These are phyloP conservation scores for Candida fluviatilis DNA, from an alignment of 805 yeast species.

Conservation along the genomic window DNA sequence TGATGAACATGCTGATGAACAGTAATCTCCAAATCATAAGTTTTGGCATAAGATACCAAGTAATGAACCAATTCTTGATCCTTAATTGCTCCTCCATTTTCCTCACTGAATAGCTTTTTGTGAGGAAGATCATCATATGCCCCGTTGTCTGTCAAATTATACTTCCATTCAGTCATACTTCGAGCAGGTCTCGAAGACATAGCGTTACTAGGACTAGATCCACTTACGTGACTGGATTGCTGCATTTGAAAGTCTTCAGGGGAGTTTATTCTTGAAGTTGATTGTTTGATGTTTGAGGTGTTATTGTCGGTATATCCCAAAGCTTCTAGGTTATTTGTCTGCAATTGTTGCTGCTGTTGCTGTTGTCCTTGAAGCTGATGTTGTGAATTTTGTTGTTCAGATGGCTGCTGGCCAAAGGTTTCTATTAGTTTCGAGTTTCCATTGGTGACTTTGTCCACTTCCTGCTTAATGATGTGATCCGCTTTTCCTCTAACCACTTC, in stretches of 20 bases:
- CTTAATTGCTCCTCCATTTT: conserved; percentile 45
- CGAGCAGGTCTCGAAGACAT: conserved; percentile 10
- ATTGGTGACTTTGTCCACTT: conserved; percentile 50
- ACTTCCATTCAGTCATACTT: conserved; percentile 58
- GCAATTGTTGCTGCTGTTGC: conserved; percentile 2
- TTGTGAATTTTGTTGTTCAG: background rate
- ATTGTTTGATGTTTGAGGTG: background rate
- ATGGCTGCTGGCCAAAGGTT: conserved; percentile 1
- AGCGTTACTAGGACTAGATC: conserved; percentile 2
- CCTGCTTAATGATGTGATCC: conserved; percentile 46
- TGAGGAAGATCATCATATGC: conserved; percentile 17
- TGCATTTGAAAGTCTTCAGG: background rate
- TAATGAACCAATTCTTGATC: conserved; percentile 52
- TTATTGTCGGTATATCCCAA: background rate
- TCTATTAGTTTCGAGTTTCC: conserved; percentile 11
- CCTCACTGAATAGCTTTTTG: conserved; percentile 15
- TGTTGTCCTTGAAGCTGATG: background rate
- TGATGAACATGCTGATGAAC: conserved; percentile 86
- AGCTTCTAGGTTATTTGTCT: background rate
- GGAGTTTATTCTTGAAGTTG: background rate
- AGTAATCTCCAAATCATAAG: conserved; percentile 54
- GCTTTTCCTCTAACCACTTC: conserved; percentile 70
- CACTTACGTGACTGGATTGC: conserved; percentile 2
- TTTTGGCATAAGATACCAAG: conserved; percentile 57
- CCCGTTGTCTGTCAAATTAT: conserved; percentile 38